Evolutionary conservation across 1,139 yeast genomes (phyloP).

Genomic region (Hanseniaspora sp.): DNA sequence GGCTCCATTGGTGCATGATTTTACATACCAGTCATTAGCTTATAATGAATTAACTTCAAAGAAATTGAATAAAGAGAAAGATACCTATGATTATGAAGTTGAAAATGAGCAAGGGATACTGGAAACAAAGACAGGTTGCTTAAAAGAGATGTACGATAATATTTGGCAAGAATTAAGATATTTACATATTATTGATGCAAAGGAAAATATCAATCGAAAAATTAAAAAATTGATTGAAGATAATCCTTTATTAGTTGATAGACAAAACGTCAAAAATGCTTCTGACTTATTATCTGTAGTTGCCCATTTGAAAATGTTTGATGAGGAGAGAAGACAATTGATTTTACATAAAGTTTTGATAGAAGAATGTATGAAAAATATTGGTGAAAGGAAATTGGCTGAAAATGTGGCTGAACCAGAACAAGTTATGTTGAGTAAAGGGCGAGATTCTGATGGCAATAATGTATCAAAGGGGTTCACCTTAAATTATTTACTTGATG

Average conservation of each 20-base stretch:
- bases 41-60: constrained; percentile 41
- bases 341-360: constrained; percentile 50
- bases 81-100: constrained; percentile 46
- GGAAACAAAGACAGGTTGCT: constrained; percentile 36
- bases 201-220: constrained; percentile 49
- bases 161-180: constrained; percentile 70
- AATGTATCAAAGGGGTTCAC: constrained; percentile 42
- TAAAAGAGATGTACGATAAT: constrained; percentile 51
- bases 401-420: constrained; percentile 54
- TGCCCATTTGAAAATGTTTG: constrained; percentile 58
- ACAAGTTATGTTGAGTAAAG: constrained; percentile 67
- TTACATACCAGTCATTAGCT: constrained; percentile 89
- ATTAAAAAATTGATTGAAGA: constrained; percentile 59
- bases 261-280: constrained; percentile 49
- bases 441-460: constrained; percentile 60
- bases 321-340: constrained; percentile 51
- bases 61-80: constrained; percentile 30
- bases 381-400: constrained; percentile 45
- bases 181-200: constrained; percentile 65
- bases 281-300: constrained; percentile 55
- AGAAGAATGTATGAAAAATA: constrained; percentile 46
- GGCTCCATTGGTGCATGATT: constrained; percentile 82
- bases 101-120: constrained; percentile 52
- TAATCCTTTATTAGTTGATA: constrained; percentile 59
- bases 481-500: constrained; percentile 46